These are phyloP conservation scores for Starmerella bombi DNA, from an alignment of 805 yeast genomes.

Conservation along the genomic window DNA sequence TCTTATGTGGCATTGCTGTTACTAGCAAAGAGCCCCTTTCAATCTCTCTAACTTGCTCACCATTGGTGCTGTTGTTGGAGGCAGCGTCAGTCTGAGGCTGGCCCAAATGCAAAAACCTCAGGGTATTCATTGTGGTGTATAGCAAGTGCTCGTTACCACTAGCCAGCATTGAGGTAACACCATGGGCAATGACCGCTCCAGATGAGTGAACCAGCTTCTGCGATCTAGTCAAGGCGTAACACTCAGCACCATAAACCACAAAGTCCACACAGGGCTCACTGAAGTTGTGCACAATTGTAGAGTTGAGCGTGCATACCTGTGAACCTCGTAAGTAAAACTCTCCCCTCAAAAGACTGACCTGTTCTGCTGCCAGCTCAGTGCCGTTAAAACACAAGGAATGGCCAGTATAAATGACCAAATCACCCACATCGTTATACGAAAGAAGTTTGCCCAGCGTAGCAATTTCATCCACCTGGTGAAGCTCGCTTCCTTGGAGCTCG, in stretches of 20 bases:
- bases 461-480: background rate
- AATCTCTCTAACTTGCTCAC: slow-evolving; percentile 70
- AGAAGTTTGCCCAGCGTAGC: background rate
- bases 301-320: slow-evolving; percentile 1
- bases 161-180: slow-evolving; percentile 68
- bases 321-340: slow-evolving; percentile 6
- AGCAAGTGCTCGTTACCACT: slow-evolving; percentile 53
- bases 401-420: background rate
- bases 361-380: background rate
- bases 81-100: slow-evolving; percentile 20
- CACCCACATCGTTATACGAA: background rate
- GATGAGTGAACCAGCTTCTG: slow-evolving; percentile 53
- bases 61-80: slow-evolving; percentile 3
- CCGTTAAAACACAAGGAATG: background rate
- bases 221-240: slow-evolving; percentile 60
- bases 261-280: slow-evolving; percentile 54
- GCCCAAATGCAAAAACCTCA: slow-evolving; percentile 66
- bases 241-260: slow-evolving; percentile 20
- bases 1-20: slow-evolving; percentile 64
- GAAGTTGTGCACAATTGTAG: slow-evolving; percentile 30
- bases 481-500: background rate
- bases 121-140: slow-evolving; percentile 69
- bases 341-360: slow-evolving; percentile 6
- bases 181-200: slow-evolving; percentile 31
- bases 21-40: slow-evolving; percentile 88